Percentiles rank a stretch among this genome's conserved stretches.
Conservation (phyloP, 2,329 filamentous ascomycete genomes). For the Cercospora sojina region DNA sequence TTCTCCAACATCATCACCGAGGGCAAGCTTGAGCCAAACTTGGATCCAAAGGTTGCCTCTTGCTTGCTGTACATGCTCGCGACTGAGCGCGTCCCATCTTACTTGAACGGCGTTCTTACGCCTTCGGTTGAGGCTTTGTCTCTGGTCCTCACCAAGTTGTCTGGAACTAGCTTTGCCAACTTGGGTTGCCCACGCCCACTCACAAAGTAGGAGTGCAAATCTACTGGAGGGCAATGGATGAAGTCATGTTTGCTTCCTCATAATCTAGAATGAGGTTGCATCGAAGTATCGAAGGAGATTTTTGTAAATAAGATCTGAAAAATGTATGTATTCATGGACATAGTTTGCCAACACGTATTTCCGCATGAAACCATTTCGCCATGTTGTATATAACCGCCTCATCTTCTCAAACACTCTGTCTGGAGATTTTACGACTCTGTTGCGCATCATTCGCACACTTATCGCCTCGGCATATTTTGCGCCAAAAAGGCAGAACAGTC, state of each 20-base stretch:
- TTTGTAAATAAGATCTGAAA: background rate
- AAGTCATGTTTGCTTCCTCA: no score
- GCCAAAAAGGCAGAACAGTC: background rate
- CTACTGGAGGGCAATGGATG: no score
- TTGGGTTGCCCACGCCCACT: slow-evolving; percentile 40
- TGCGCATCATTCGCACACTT: no score
- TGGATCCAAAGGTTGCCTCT: slow-evolving; percentile 33
- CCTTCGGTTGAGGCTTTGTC: slow-evolving; percentile 40
- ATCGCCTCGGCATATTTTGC: background rate
- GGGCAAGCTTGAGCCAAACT: slow-evolving; percentile 39
- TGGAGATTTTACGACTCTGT: no score
- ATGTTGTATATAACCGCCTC: no score
- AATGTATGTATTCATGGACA: background rate
- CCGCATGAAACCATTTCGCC: no score
- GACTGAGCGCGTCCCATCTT: slow-evolving; percentile 41
- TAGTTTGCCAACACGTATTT: background rate
- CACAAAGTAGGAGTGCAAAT: background rate
- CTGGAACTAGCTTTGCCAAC: slow-evolving; percentile 36
- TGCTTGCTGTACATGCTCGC: slow-evolving; percentile 49
- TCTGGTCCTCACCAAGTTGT: slow-evolving; percentile 34
- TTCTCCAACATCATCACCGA: slow-evolving; percentile 42
- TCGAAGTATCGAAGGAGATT: background rate
- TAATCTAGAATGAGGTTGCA: background rate
- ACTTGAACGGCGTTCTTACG: slow-evolving; percentile 40
- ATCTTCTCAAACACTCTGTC: no score